phyloP scores from a whole-genome alignment of 305 asterid species.

The Stenogyne calaminthoides region DNA sequence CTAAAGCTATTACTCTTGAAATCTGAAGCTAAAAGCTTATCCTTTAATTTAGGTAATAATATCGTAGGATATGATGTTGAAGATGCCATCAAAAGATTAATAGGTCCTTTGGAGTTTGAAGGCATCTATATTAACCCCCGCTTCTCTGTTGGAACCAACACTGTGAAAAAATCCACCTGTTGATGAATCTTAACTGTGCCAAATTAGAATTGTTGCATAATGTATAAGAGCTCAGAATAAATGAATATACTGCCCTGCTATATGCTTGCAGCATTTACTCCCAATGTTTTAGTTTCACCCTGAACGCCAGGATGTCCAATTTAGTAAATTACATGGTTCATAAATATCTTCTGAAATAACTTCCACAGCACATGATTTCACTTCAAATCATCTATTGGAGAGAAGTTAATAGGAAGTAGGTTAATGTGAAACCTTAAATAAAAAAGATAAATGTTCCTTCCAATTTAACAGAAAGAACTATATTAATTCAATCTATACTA shows the following conservation, averaged over 20 bases:
- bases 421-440: neutral
- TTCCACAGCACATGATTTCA: constrained; percentile 9
- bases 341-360: constrained; percentile 7
- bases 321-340: neutral
- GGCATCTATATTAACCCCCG: constrained; percentile 79
- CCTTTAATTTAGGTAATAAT: constrained; percentile 79
- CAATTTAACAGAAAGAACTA: neutral
- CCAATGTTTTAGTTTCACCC: constrained; percentile 17
- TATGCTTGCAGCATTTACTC: constrained; percentile 19
- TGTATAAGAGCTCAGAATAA: constrained; percentile 8
- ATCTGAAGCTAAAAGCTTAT: constrained; percentile 63
- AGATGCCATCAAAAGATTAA: constrained; percentile 85
- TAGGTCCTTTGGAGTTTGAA: constrained; percentile 63
- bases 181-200: constrained; percentile 32
- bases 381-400: constrained; percentile 18
- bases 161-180: constrained; percentile 94
- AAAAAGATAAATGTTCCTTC: neutral
- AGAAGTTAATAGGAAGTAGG: too few species aligned
- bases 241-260: constrained; percentile 7
- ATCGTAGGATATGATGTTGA: constrained; percentile 95
- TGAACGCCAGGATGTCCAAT: too few species aligned
- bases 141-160: constrained; percentile 82
- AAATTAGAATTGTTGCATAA: constrained; percentile 3
- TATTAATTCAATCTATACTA: constrained; percentile 2
- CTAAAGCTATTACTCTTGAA: constrained; percentile 73